Conservation (phyloP, 148 eudicot genomes). For the Vaccinium vitisidaea region DNA sequence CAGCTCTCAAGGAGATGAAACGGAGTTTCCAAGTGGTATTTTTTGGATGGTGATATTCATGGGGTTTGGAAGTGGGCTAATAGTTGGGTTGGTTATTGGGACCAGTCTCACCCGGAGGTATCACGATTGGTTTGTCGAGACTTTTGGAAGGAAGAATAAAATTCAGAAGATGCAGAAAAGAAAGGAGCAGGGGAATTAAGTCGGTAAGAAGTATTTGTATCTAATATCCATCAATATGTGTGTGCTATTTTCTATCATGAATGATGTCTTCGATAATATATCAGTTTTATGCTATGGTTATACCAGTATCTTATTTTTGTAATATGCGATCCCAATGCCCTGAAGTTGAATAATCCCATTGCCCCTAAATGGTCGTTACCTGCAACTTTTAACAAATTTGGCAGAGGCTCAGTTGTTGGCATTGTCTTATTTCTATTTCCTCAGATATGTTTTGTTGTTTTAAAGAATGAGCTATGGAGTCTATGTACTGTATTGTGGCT, state of each 20-base stretch:
- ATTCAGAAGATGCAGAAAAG: neutral
- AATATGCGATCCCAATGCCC: neutral
- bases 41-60: slow-evolving; percentile 29
- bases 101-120: too few relatives aligned
- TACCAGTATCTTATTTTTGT: neutral
- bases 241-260: neutral
- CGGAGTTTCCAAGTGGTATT: neutral
- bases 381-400: neutral
- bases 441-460: too few relatives aligned
- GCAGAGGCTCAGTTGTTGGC: neutral
- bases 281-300: neutral
- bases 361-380: neutral
- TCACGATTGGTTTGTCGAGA: too few relatives aligned
- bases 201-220: neutral
- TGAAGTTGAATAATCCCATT: neutral
- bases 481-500: neutral
- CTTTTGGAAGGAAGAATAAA: too few relatives aligned
- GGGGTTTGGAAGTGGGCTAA: slow-evolving; percentile 20
- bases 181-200: neutral
- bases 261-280: neutral
- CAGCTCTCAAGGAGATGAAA: neutral
- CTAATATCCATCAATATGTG: neutral
- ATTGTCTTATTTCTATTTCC: too few relatives aligned
- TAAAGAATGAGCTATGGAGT: neutral
- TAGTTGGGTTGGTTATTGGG: too few relatives aligned